Conservation (phyloP, 2,329 filamentous ascomycete species). For the Pseudopyrenochaeta lycopersici region DNA sequence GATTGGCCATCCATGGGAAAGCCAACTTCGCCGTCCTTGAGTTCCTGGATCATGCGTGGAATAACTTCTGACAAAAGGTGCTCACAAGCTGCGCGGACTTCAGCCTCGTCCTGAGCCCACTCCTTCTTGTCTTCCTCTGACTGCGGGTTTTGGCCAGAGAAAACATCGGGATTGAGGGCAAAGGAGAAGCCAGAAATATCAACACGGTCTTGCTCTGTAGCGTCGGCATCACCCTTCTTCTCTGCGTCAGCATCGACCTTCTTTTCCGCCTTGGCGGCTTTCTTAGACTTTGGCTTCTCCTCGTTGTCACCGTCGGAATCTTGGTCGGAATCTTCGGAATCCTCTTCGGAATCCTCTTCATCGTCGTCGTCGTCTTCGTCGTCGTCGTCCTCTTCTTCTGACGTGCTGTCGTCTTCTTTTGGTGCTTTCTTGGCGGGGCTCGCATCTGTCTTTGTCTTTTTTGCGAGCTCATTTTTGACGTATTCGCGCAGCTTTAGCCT, state of each 20-base stretch:
- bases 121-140: constrained; percentile 89
- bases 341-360: constrained; percentile 44
- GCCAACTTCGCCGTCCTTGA: constrained; percentile 90
- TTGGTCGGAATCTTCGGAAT: constrained; percentile 34
- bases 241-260: constrained; percentile 21
- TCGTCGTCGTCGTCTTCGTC: no score
- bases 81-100: constrained; percentile 83
- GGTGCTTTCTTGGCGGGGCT: constrained; percentile 49
- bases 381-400: constrained; percentile 46
- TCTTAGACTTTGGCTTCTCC: constrained; percentile 26
- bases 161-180: constrained; percentile 92
- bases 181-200: constrained; percentile 90
- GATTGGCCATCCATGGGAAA: constrained; percentile 99
- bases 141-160: constrained; percentile 89
- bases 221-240: constrained; percentile 18
- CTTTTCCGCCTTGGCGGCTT: constrained; percentile 28
- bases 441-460: constrained; percentile 48
- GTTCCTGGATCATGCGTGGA: constrained; percentile 84
- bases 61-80: constrained; percentile 81
- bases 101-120: constrained; percentile 83
- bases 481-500: constrained; percentile 89
- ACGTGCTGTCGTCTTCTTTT: neutral
- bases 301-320: constrained; percentile 65
- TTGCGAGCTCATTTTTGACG: constrained; percentile 75
- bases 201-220: constrained; percentile 71